Evolutionary conservation across 495 filamentous ascomycete genomes (phyloP).

Genomic region (Articulospora tetracladia): DNA sequence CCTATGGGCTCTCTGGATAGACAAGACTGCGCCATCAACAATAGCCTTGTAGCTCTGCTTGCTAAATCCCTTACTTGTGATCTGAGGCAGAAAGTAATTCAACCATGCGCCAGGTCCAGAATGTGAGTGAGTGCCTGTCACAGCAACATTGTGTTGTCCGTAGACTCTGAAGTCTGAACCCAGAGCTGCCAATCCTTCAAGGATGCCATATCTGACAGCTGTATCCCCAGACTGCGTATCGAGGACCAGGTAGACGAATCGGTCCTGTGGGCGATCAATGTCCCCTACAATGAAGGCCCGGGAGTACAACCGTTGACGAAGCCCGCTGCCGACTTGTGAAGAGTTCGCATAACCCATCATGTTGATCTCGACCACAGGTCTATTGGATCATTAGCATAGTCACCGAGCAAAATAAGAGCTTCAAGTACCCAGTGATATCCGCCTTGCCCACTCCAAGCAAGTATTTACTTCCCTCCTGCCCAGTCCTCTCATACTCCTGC

Average conservation of each 20-base stretch:
- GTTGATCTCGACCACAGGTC: slow-evolving; percentile 86
- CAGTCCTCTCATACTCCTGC: background rate
- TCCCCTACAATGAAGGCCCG: slow-evolving; percentile 87
- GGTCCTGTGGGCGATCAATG: slow-evolving; percentile 56
- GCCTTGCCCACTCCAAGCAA: slow-evolving; percentile 89
- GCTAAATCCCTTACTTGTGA: slow-evolving; percentile 87
- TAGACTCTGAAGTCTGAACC: slow-evolving; percentile 72
- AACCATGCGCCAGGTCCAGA: slow-evolving; percentile 91
- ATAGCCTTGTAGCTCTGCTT: slow-evolving; percentile 86
- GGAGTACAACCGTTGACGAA: slow-evolving; percentile 87
- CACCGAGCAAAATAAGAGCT: background rate
- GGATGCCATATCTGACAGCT: slow-evolving; percentile 79
- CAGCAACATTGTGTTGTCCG: slow-evolving; percentile 77
- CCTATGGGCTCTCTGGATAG: slow-evolving; percentile 79
- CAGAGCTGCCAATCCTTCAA: slow-evolving; percentile 62
- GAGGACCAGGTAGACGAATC: slow-evolving; percentile 84
- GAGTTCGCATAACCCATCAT: slow-evolving; percentile 91
- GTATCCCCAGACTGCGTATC: slow-evolving; percentile 92
- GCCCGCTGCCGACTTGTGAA: slow-evolving; percentile 80
- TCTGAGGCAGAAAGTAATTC: slow-evolving; percentile 93
- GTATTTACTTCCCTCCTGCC: slow-evolving; percentile 47
- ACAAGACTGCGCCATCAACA: slow-evolving; percentile 78
- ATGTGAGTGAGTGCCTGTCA: slow-evolving; percentile 93
- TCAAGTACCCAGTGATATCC: slow-evolving; percentile 79
- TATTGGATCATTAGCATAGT: slow-evolving; percentile 23